Conservation (phyloP, 495 filamentous ascomycete species). For the Talaromyces stipitatus region DNA sequence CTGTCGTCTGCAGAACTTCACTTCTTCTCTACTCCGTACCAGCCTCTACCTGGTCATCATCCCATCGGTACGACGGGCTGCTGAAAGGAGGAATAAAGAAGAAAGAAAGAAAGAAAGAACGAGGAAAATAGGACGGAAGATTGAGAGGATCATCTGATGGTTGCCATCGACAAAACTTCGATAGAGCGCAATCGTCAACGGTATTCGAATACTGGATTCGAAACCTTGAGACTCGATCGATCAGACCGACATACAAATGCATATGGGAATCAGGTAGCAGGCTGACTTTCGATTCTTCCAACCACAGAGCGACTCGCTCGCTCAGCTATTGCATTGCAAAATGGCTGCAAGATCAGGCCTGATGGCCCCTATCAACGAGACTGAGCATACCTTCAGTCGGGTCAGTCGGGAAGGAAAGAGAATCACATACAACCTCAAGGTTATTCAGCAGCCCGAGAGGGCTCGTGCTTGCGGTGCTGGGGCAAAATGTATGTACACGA, state of each 20-base stretch:
- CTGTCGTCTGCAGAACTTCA: not conserved
- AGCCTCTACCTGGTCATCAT: too few relatives aligned
- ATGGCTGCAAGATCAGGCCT: constrained; percentile 25
- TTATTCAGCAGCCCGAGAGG: constrained; percentile 91
- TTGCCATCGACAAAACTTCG: too few relatives aligned
- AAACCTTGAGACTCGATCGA: not conserved
- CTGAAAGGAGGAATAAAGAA: not conserved
- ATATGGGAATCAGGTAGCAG: not conserved
- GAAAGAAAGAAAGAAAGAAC: not conserved
- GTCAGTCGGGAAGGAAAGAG: constrained; percentile 71
- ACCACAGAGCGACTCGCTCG: not conserved
- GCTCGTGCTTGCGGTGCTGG: constrained; percentile 95
- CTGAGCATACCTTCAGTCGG: constrained; percentile 49
- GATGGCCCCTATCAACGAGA: constrained; percentile 48
- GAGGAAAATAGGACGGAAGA: not conserved
- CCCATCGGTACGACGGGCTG: too few relatives aligned
- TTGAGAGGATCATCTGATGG: too few relatives aligned
- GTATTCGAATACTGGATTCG: not conserved
- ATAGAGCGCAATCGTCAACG: not conserved
- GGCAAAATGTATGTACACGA: constrained; percentile 70
- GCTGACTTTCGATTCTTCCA: not conserved
- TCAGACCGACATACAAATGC: not conserved
- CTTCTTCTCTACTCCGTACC: not conserved
- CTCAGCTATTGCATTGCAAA: not conserved
- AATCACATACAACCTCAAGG: constrained; percentile 73